These are phyloP conservation scores for Colletotrichum sp. DNA, from an alignment of 2,329 filamentous ascomycete species.

Conservation along the genomic window DNA sequence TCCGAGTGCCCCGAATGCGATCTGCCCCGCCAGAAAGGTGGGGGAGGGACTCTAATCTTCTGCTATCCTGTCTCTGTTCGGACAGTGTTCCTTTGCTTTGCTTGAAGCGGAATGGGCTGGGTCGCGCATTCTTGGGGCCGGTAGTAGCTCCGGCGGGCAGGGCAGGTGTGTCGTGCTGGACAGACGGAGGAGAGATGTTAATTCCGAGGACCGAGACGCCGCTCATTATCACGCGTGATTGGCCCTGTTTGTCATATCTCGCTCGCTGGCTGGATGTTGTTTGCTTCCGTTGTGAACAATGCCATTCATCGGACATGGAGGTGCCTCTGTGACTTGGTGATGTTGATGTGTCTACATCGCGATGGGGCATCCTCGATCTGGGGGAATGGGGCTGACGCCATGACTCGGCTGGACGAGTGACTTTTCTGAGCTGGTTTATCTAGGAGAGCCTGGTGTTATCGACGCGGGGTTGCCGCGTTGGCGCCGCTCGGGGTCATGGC, in stretches of 20 bases:
- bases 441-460: not conserved
- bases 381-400: not conserved
- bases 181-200: not conserved
- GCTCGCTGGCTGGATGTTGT: not conserved
- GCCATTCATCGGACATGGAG: not conserved
- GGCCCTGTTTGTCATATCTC: not conserved
- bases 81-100: not conserved
- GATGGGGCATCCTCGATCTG: not conserved
- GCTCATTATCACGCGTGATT: not conserved
- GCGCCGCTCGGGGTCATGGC: not conserved
- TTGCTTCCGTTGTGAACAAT: not conserved
- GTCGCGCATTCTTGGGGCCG: not conserved
- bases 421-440: not conserved
- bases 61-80: not conserved
- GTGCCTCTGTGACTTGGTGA: not conserved
- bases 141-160: not conserved
- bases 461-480: not conserved
- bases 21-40: conserved; percentile 14
- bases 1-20: not conserved
- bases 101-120: not conserved
- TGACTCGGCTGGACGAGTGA: not conserved
- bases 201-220: not conserved
- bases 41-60: not conserved
- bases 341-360: not conserved
- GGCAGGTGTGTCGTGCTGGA: not conserved